Evolutionary conservation across 495 filamentous ascomycete species (phyloP).

Genomic region (Gamarada debralockiae): DNA sequence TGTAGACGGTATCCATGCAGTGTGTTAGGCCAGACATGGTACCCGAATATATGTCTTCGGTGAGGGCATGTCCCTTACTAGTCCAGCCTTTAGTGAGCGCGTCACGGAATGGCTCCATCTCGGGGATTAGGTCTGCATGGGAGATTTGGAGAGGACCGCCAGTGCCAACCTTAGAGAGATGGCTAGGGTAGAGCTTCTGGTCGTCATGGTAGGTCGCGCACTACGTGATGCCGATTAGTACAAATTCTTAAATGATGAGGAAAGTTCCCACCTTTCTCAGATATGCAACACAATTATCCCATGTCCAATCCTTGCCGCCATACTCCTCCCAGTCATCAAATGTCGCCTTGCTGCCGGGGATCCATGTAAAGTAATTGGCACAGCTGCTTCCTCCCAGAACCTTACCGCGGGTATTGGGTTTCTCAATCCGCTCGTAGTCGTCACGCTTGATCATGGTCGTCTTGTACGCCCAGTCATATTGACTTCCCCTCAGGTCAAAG

Average conservation of each 20-base stretch:
- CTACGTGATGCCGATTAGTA: not conserved
- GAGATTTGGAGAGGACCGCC: conserved; percentile 46
- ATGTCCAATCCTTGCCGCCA: conserved; percentile 33
- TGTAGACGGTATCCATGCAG: conserved; percentile 53
- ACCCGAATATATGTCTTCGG: conserved; percentile 54
- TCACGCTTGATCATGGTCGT: conserved; percentile 58
- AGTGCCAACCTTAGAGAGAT: conserved; percentile 31
- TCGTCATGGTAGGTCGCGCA: conserved; percentile 45
- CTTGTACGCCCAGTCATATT: conserved; percentile 61
- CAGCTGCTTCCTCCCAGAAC: conserved; percentile 48
- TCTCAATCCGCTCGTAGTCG: conserved; percentile 59
- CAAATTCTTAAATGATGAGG: conserved; percentile 35
- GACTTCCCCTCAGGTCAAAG: conserved; percentile 38
- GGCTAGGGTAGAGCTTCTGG: conserved; percentile 36
- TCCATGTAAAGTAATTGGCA: conserved; percentile 45
- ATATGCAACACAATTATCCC: conserved; percentile 42
- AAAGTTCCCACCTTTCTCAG: conserved; percentile 50
- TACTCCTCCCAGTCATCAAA: conserved; percentile 38
- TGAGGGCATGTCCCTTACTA: conserved; percentile 46
- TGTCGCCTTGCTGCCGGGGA: conserved; percentile 31
- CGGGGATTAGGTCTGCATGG: conserved; percentile 50
- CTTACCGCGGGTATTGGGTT: conserved; percentile 56
- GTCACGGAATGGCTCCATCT: conserved; percentile 51
- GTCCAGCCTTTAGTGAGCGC: conserved; percentile 53
- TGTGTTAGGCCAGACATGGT: conserved; percentile 51